Percentiles rank a stretch among this genome's conserved stretches.
Evolutionary conservation across 1,139 yeast genomes (phyloP).

Genomic region (Maudiozyma humilis): DNA sequence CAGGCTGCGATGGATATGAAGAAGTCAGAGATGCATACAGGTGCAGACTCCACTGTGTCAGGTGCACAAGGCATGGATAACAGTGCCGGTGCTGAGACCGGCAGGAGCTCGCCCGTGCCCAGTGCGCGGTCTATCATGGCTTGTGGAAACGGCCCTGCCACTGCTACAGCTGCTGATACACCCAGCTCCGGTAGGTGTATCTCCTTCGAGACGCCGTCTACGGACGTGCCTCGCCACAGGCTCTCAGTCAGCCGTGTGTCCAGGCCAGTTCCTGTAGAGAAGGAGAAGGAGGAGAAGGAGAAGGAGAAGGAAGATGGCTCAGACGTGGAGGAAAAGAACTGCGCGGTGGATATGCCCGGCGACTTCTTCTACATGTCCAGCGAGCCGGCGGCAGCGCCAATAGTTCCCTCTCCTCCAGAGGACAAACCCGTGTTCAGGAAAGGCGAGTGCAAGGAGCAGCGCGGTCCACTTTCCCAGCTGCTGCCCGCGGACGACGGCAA

Average conservation of each 20-base stretch:
- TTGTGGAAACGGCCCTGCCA: too few species aligned
- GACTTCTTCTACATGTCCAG: constrained; percentile 26
- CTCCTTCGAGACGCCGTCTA: constrained; percentile 24
- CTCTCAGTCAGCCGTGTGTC: constrained; percentile 38
- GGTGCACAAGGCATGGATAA: too few species aligned
- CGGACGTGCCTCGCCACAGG: constrained; percentile 34
- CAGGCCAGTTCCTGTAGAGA: constrained; percentile 3
- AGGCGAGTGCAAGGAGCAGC: constrained; percentile 34
- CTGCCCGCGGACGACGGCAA: constrained; percentile 75
- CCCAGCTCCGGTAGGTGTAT: constrained; percentile 13
- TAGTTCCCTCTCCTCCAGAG: not conserved
- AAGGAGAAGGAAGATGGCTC: not conserved
- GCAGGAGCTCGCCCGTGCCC: too few species aligned
- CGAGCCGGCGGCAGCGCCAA: not conserved
- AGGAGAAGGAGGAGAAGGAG: not conserved
- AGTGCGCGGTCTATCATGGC: too few species aligned
- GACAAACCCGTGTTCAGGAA: constrained; percentile 9
- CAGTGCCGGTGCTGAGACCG: too few species aligned
- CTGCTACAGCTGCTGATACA: too few species aligned
- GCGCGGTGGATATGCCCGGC: constrained; percentile 32
- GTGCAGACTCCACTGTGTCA: too few species aligned
- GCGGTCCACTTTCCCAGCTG: too few species aligned
- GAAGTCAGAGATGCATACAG: too few species aligned
- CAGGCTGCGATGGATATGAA: too few species aligned
- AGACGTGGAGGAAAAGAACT: constrained; percentile 23